A percentile compares a stretch with the other conserved stretches of the same genome.
These are phyloP conservation scores for Xylaria cubensis DNA, from an alignment of 495 filamentous ascomycete genomes.

Conservation along the genomic window DNA sequence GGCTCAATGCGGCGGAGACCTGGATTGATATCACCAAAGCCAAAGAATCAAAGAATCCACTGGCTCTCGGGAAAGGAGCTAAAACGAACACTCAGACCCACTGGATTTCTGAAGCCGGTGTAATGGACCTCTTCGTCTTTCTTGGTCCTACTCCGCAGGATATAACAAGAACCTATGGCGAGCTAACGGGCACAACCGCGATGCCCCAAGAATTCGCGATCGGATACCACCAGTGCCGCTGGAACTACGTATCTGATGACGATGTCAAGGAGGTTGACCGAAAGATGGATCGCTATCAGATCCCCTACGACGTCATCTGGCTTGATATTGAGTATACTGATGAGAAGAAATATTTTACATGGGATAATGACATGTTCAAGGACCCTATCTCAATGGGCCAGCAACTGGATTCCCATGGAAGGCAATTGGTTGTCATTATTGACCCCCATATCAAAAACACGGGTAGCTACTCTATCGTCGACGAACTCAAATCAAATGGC, in stretches of 20 bases:
- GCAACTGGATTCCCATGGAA: conserved; percentile 78
- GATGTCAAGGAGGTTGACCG: conserved; percentile 96
- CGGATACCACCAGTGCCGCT: conserved; percentile 95
- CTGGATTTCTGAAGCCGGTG: conserved; percentile 92
- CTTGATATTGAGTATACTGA: conserved; percentile 97
- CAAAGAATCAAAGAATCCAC: conserved; percentile 76
- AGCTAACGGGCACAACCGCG: conserved; percentile 92
- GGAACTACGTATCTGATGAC: conserved; percentile 97
- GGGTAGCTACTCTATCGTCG: conserved; percentile 73
- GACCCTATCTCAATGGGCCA: conserved; percentile 88
- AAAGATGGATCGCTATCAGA: conserved; percentile 92
- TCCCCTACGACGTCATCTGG: conserved; percentile 99
- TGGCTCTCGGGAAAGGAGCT: conserved; percentile 71
- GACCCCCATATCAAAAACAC: conserved; percentile 98
- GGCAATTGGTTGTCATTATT: conserved; percentile 93
- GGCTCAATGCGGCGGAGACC: conserved; percentile 96
- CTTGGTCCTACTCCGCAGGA: conserved; percentile 85
- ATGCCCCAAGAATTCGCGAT: conserved; percentile 91
- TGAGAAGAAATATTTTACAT: conserved; percentile 96
- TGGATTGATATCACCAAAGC: conserved; percentile 94
- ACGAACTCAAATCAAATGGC: conserved; percentile 82
- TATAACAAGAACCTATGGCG: conserved; percentile 78
- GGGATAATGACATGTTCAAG: conserved; percentile 85
- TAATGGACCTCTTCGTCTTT: conserved; percentile 92
- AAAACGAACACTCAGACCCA: conserved; percentile 86